Base-by-base conservation (phyloP, 805 yeast genomes). In the Maudiozyma pseudohumilis region DNA sequence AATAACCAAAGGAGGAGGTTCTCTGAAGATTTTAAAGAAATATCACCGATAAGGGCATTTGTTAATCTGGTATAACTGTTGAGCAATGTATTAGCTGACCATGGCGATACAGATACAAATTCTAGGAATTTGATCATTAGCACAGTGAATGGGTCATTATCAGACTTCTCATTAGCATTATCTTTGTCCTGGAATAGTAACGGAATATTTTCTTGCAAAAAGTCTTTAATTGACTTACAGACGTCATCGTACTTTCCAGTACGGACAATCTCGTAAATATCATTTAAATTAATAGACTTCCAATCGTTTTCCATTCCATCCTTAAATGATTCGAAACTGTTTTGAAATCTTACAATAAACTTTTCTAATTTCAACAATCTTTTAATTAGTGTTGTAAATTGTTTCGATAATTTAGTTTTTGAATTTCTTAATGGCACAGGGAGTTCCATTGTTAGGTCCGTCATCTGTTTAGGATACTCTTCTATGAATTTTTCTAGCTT, bases 301-400 rank as follows among this genome's bases (percentile, higher is more conserved):
- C 85, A 80, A 55, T 77, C 84, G 25, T 59, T 55, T 31, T 63
- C 50, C 85, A 79, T 79, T 22, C 65, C 53, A 24, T 56, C 60
- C 32, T 68, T 59, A 36, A 75, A 80, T 11, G 50, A 16, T 61
- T 56, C 27, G 74, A 61, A 19, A 74, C 69, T 41, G 63, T 63
- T 24, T 65, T 60, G 0, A 76, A 77, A 33, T 66, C 64, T 43
- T 62, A 64, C 2, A 74, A 47, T 36, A 74, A 17, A 80, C 64
- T 52, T 74, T 74, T 40, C 69, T 64, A 45, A 70, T 43, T 75
- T 65, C 20, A 77, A 59, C 36, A 80, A 62, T 33, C 81, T 68
- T 34, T 71, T 67, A 26, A 78, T 59, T 32, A 83, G 49, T 27
- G 62, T 63, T 6, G 72, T 55, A 50, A 82, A 79, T 23, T 65